These are phyloP conservation scores for Tylopilus cervinicoccineus DNA, from an alignment of 768 basidiomycete species.

Conservation along the genomic window DNA sequence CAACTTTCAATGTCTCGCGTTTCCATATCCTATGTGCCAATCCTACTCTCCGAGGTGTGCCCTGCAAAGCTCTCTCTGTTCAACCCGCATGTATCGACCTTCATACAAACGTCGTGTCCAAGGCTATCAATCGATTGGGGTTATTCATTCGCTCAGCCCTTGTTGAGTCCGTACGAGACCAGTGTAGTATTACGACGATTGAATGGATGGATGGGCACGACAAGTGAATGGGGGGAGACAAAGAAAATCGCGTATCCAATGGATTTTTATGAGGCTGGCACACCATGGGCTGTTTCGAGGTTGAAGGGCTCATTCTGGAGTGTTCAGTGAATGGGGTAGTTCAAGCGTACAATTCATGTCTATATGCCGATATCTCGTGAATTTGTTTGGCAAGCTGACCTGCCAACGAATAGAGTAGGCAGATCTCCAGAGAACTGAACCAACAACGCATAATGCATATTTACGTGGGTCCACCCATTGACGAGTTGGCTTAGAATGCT, in stretches of 20 bases:
- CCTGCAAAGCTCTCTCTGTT: constrained; percentile 90
- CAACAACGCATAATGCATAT: neutral
- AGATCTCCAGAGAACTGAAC: no score
- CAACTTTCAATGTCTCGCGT: constrained; percentile 55
- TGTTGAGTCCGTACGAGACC: constrained; percentile 92
- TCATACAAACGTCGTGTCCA: constrained; percentile 96
- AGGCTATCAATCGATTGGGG: constrained; percentile 98
- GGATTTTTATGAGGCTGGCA: constrained; percentile 91
- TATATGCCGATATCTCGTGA: neutral
- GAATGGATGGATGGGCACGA: constrained; percentile 61
- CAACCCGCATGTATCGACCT: constrained; percentile 74
- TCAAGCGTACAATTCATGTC: neutral
- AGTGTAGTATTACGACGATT: constrained; percentile 70
- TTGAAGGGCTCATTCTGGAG: constrained; percentile 46
- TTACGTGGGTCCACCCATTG: neutral
- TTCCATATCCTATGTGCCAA: constrained; percentile 76
- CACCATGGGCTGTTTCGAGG: constrained; percentile 71
- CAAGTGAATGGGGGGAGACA: constrained; percentile 15
- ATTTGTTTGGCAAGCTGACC: neutral
- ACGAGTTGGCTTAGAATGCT: neutral
- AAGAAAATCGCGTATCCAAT: constrained; percentile 67
- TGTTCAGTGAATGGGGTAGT: neutral
- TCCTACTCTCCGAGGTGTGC: constrained; percentile 94
- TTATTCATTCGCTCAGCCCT: constrained; percentile 85
- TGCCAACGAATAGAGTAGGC: neutral